Evolutionary conservation across 2,329 filamentous ascomycete species (phyloP).

Genomic region (Zalaria obscura): DNA sequence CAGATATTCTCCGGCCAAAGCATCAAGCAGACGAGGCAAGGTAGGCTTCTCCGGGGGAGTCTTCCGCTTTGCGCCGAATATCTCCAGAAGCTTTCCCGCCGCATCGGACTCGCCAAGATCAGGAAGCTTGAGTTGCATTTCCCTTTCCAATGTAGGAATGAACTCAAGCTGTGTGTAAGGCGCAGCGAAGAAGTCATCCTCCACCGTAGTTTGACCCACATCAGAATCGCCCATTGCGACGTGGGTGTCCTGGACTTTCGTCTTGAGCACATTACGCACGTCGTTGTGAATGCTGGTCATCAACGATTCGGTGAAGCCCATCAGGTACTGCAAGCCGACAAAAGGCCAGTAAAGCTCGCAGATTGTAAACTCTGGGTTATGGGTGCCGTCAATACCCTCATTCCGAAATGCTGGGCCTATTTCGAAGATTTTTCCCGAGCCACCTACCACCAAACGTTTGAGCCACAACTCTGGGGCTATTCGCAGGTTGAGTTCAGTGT

Average conservation of each 20-base stretch:
- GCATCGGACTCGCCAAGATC: slow-evolving; percentile 36
- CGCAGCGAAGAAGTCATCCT: slow-evolving; percentile 32
- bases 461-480: slow-evolving; percentile 94
- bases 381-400: slow-evolving; percentile 71
- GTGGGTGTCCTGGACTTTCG: slow-evolving; percentile 1
- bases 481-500: slow-evolving; percentile 59
- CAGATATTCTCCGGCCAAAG: slow-evolving; percentile 60
- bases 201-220: background rate
- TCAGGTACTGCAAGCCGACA: slow-evolving; percentile 60
- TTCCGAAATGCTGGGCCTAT: slow-evolving; percentile 89
- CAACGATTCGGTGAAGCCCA: slow-evolving; percentile 60
- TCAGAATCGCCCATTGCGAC: slow-evolving; percentile 19
- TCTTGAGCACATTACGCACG: slow-evolving; percentile 15
- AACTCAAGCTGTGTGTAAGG: slow-evolving; percentile 61
- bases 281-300: slow-evolving; percentile 42
- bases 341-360: slow-evolving; percentile 95
- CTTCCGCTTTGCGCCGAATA: slow-evolving; percentile 39
- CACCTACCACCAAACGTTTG: slow-evolving; percentile 80
- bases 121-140: slow-evolving; percentile 46
- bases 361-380: slow-evolving; percentile 95
- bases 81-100: slow-evolving; percentile 39
- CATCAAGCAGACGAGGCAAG: slow-evolving; percentile 63
- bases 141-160: slow-evolving; percentile 60
- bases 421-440: slow-evolving; percentile 80
- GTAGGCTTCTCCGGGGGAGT: slow-evolving; percentile 38